Base-by-base conservation (phyloP, 805 yeast genomes). In the Ogataea nonfermentans region DNA sequence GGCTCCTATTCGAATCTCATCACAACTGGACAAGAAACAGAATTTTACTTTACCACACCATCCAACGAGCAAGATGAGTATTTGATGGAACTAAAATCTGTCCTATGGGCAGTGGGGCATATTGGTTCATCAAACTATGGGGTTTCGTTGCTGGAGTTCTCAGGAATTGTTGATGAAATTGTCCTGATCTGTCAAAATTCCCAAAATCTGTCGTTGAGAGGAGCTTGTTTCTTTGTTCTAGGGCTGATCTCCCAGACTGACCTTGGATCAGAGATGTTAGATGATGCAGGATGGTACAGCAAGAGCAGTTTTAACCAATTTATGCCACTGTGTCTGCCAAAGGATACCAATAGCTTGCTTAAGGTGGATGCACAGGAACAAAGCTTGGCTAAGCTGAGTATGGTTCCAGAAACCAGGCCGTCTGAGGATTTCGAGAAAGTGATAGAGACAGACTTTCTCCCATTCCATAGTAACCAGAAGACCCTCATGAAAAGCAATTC, bases 51-150 rank as follows among this genome's bases (percentile, higher is more conserved):
- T 11, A 33, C 46, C 20, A 51, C 52, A 8, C 42, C 46, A 8
- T 38, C 41, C 15, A 40, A 36, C 9, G 57, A 56, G 6, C 70
- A 64, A 14, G 65, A 64, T 4, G 68, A 69, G 6, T 61, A 63
- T 13, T 43, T 67, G 13, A 24, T 66, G 7, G 72, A 71, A 46
- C 59, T 91, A 17, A 87, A 86, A 55, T 85, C 90, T 9, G 76
- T 83, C 24, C 52, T 91, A 24, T 91, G 97, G 97, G 81, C 95
- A 2, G 69, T 87, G 24, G 97, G 96, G 0, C 80, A 81, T 52
- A 78, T 90, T 22, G 90, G 90, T 2, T 76, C 89, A 1, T 76
- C 88, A 1, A 73, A 74, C 8, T 64, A 72, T 36, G 97, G 97
- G 0, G 78, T 84, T 12, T 66, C 71, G 12, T 63, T 81, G 29